Evolutionary conservation across 2,329 filamentous ascomycete genomes (phyloP), one percentile per base, ranked within the genome.

Genomic region (Fusarium subglutinans): DNA sequence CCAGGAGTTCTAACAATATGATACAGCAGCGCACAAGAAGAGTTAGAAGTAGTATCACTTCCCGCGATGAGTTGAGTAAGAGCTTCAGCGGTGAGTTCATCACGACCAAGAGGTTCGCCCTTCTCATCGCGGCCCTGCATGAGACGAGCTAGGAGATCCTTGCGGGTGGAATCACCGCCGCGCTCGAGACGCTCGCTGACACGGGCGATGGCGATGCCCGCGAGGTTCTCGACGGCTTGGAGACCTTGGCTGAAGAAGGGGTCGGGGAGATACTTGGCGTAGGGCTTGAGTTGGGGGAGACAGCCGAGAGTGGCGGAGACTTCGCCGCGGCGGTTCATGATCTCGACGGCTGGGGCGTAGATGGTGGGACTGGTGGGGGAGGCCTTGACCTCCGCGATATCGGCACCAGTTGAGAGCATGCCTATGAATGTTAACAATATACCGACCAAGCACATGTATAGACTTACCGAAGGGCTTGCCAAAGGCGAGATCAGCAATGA

Each of bases 61-160:
- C 93, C 93, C 4, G 93, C 93, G 76, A 95, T 97, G 45, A 98
- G 88, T 81, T 98, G 95, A 0, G 95, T 98, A 26, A 97, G 85
- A 0, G 95, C 95, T 83, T 98, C 95, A 47, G 94, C 94, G 0
- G 94, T 97, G 59, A 98, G 87, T 80, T 98, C 95, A 75, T 93
- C 89, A 33, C 93, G 89, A 22, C 93, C 91, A 0, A 98, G 90
- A 26, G 90, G 91, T 67, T 93, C 86, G 63, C 95, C 95, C 37
- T 90, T 92, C 64, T 94, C 92, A 80, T 98, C 94, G 58, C 93
- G 91, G 59, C 94, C 94, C 82, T 97, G 93, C 90, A 97, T 96
- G 11, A 98, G 85, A 7, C 94, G 89, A 5, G 93, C 91, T 11
- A 98, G 90, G 2, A 98, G 88, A 79, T 98, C 95, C 59, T 92